Base-by-base conservation (phyloP, 2,329 filamentous ascomycete species). In the Metarhizium guizhouense region DNA sequence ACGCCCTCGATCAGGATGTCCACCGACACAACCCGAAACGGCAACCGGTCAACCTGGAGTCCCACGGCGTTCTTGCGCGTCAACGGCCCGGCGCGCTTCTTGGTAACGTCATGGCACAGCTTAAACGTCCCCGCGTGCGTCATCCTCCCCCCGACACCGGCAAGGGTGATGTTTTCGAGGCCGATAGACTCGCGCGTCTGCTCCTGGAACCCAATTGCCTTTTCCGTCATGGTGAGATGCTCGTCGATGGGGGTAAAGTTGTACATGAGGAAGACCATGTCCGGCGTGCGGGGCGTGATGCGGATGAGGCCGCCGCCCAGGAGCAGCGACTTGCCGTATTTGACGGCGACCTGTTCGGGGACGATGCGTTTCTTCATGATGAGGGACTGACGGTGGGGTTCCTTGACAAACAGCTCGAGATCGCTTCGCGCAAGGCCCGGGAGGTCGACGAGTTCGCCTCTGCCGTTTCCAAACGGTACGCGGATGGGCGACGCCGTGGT, bases 401-500 rank as follows among this genome's bases (percentile, higher is more conserved):
- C 80, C 45, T 80, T 74, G 51, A 96, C 86, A 65, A 87, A 85
- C 1, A 82, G 72, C 51, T 90, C 86, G 6, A 97, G 75, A 16
- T 84, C 81, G 30, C 84, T 86, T 49, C 94, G 85, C 8, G 85
- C 81, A 38, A 99, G 75, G 0, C 94, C 94, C 0, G 94, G 94
- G 14, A 99, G 78, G 67, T 99, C 94, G 63, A 99, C 90, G 38
- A 99, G 78, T 69, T 99, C 95, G 55, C 94, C 94, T 64, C 84
- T 87, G 29, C 88, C 87, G 57, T 83, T 84, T 49, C 92, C 92
- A 66, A 94, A 99, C 0, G 91, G 90, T 18, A 97, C 84, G 32
- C 94, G 86, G 62, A 99, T 97, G 0, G 94, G 94, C 0, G 91
- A 95, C 2, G 92, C 94, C 1, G 94, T 99, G 0, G 94, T 99